Evolutionary conservation across 306 rosid genomes (phyloP).

Genomic region (Casuarina cunninghamiana): DNA sequence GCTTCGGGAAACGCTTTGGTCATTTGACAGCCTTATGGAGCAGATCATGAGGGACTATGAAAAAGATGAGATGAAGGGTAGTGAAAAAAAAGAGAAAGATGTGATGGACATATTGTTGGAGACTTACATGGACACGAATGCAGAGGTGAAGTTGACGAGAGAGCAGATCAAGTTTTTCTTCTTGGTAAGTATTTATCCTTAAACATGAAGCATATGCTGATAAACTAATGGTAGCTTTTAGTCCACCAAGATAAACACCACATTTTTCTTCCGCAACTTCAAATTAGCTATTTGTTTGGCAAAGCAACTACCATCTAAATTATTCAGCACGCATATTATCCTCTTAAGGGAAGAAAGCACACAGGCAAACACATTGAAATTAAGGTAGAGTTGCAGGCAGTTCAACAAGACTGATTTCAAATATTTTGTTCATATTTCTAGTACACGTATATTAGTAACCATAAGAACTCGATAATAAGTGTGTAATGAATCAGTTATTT

Average conservation of each 20-base stretch:
- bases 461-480: no score
- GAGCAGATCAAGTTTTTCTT: neutral
- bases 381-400: neutral
- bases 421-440: no score
- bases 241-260: no score
- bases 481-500: no score
- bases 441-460: neutral
- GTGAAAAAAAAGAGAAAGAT: neutral
- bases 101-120: slow-evolving; percentile 9
- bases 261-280: no score
- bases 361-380: neutral
- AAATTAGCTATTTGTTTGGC: no score
- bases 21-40: neutral
- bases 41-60: neutral
- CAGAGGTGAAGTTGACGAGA: neutral
- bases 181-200: neutral
- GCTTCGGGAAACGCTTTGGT: neutral
- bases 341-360: no score
- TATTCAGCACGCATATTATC: no score
- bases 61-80: neutral
- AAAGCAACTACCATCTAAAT: no score
- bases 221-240: no score
- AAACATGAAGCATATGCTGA: no score
- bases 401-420: neutral
- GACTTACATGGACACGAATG: neutral